Evolutionary conservation across 345 rosid species (phyloP), one percentile per base, ranked within the genome.

Genomic region (Citrus sp.): DNA sequence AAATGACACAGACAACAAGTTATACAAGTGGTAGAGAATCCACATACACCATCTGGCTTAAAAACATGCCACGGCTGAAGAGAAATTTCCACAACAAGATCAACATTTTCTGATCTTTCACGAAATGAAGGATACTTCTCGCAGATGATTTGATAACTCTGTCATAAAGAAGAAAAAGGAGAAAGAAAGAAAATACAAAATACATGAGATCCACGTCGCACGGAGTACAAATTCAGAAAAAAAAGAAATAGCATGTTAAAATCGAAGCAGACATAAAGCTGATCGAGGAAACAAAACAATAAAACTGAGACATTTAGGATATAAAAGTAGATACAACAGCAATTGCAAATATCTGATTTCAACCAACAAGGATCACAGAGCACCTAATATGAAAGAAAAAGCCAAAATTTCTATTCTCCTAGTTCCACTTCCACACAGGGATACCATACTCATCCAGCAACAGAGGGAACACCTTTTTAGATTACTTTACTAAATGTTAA

Each of bases 21-120:
- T 9, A 22, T 13, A 19, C 28, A n/a, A 72, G 51, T 49, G 65
- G 51, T 69, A 22, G 37, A 46, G 35, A 32, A 70, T 68, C 67
- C 40, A 51, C 89, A 87, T 85, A 95, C 99, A 82, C 99, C 99
- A 67, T 94, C 98, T 1, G 98, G 98, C 84, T 87, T 87, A 75
- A 96, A 96, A 79, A 93, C 98, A n/a, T 92, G 89, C 98, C 99
- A 97, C n/a, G 98, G 99, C 81, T 97, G 98, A 69, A 94, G 82
- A 69, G 99, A 94, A 66, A 97, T 93, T 82, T 97, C 97, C 82
- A 94, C 94, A 9, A 97, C 97, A 77, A 97, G 98, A 87, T 94
- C 98, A 27, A 87, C 98, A 79, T 92, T 97, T 86, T 97, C 99
- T 63, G 98, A 97, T 85, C 99, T 85, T 63, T 97, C 98, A 42